Evolutionary conservation across 192 early-diverging fungal species (phyloP), one percentile per base, ranked within the genome.

Genomic region (Backusella liffmaniae): DNA sequence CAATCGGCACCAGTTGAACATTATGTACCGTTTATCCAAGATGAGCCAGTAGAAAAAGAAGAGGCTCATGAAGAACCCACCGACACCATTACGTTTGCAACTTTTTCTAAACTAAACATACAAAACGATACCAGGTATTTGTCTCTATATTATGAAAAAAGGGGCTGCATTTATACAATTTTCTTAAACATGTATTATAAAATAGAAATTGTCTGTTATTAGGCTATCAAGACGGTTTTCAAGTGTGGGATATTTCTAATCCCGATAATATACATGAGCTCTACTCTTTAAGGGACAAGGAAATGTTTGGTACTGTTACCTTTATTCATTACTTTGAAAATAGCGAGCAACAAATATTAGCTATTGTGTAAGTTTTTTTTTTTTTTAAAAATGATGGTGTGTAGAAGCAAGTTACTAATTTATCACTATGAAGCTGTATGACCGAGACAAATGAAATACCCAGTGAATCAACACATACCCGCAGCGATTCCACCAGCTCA

Each of bases 211-310:
- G 89, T 77, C 74, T 91, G 21, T 73, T 90, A 21, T 77, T 94
- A 67, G 93, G 92, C 16, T 94, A 94, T 77, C 70, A 78, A 10
- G 86, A 87, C 70, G 94, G 94, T 5, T 92, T 95, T 62, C 94
- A 95, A 73, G 83, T 95, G 18, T 95, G 94, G 94, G 84, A 91
- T 62, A 81, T 94, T 10, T 82, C 87, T 12, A 85, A 91, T 65
- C 76, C 84, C 7, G 90, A 93, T 69, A 86, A 91, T 72, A 83
- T 92, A 30, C 86, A 85, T 32, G 93, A 95, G 78, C 66, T 94
- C 9, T 69, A 78, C 0, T 93, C 92, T 30, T 78, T 93, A 10
- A 87, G 89, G 37, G 73, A 86, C 46, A 30, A 79, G 32, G 76
- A 83, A 6, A 83, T 77, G 10, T 41, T 88, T 46, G 84, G 78